Evolutionary conservation across 192 early-diverging fungal genomes (phyloP).

Genomic region (Gonapodya prolifera): DNA sequence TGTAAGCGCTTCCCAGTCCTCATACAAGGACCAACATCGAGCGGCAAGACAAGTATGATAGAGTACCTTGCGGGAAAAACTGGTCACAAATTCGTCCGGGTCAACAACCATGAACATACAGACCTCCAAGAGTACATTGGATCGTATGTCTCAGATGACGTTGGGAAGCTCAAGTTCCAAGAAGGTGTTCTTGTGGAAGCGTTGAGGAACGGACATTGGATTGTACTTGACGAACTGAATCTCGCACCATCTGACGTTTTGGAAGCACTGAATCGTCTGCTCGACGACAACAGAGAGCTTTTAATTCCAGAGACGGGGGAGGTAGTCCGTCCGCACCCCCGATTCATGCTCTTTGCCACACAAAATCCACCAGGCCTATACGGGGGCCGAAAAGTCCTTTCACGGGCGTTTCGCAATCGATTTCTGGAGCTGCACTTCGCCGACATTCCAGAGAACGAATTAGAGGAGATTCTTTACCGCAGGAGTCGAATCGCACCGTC

Average conservation of each 20-base stretch:
- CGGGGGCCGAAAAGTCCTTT: conserved; percentile 90
- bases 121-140: conserved; percentile 97
- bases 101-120: conserved; percentile 99
- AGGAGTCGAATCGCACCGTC: conserved; percentile 78
- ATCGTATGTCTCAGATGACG: conserved; percentile 67
- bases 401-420: conserved; percentile 92
- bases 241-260: conserved; percentile 96
- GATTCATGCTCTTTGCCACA: conserved; percentile 98
- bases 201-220: conserved; percentile 88
- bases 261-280: conserved; percentile 89
- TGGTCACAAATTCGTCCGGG: conserved; percentile 90
- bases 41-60: conserved; percentile 97
- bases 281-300: conserved; percentile 97
- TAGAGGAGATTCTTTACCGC: conserved; percentile 76
- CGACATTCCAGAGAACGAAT: conserved; percentile 86
- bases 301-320: conserved; percentile 93
- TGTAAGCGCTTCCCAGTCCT: conserved; percentile 81
- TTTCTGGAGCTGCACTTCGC: conserved; percentile 95
- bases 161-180: conserved; percentile 81
- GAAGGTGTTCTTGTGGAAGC: conserved; percentile 94
- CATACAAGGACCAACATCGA: conserved; percentile 93
- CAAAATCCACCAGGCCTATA: conserved; percentile 98
- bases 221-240: conserved; percentile 97
- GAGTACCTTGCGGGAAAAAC: conserved; percentile 83
- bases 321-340: conserved; percentile 79